These are phyloP conservation scores for Jamesozyma gamospora DNA, from an alignment of 805 yeast species.

Conservation along the genomic window DNA sequence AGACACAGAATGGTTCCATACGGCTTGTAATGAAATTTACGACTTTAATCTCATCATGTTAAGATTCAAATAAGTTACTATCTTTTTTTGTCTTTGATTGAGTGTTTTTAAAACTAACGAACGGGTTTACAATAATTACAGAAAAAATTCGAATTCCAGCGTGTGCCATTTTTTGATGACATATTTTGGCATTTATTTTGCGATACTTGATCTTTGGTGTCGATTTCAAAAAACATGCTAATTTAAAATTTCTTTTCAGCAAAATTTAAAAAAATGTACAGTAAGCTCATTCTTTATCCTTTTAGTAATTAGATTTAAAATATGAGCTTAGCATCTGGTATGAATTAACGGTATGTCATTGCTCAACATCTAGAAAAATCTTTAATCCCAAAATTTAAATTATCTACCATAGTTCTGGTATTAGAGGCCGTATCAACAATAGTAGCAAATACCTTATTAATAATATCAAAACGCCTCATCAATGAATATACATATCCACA, in stretches of 20 bases:
- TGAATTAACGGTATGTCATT: background rate
- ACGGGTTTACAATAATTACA: background rate
- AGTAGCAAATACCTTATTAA: background rate
- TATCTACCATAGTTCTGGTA: background rate
- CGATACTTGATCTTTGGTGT: background rate
- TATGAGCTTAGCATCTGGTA: background rate
- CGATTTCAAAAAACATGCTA: background rate
- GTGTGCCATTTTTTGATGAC: background rate
- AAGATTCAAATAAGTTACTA: background rate
- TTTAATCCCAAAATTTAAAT: background rate
- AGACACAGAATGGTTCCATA: background rate
- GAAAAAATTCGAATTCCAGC: background rate
- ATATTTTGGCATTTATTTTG: background rate
- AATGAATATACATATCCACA: background rate
- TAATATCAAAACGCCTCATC: background rate
- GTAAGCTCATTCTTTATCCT: background rate
- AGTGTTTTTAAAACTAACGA: too few species aligned
- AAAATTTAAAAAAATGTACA: too few species aligned
- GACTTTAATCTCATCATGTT: background rate
- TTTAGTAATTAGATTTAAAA: too few species aligned
- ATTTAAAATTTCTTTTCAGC: background rate
- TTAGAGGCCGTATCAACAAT: background rate
- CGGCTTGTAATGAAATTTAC: background rate
- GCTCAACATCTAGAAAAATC: background rate
- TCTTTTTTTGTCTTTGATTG: background rate